Base-by-base conservation (phyloP, 2,329 filamentous ascomycete genomes). In the Epichloe glyceriae region DNA sequence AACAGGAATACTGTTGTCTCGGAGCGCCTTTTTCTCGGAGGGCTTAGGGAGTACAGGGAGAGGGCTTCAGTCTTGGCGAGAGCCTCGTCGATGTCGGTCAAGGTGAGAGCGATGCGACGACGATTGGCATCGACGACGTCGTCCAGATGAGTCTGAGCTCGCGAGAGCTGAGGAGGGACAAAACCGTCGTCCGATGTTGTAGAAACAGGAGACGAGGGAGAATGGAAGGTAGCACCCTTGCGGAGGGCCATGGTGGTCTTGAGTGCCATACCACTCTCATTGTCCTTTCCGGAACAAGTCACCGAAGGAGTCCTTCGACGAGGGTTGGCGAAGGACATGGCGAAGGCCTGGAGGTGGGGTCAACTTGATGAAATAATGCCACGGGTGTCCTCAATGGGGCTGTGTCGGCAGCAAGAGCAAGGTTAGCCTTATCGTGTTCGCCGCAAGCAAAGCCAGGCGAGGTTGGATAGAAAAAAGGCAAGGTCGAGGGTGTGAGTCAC, bases 141-240 rank as follows among this genome's bases (percentile, higher is more conserved):
- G 68, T 88, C 83, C 53, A 88, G 70, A 56, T 71, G 77, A 49
- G 84, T 86, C 58, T 85, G 81, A 47, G 85, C 82, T 53, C 85
- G 82, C 58, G 77, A 76, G 60, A 86, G 73, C 41, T 70, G 68
- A 51, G 78, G 77, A 53, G 77, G 73, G 50, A 65, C 65, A 58
- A 78, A 76, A 51, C 63, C 56, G 35, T 69, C 63, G 52, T 70
- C 69, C 53, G 67, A 63, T 47, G 57, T 53, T 46, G 62, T 57
- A 57, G 62, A 60, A 65, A 61, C 65, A 53, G 74, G 70, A 62
- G 75, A 75, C 38, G 62, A 57, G 53, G 64, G 73, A 64, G 76
- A 76, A 60, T 79, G 75, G 59, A 80, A 81, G 59, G 85, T 88
- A 50, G 83, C 80, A 61, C 82, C 82, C 72, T 88, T 88, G 64